Evolutionary conservation across 2,329 filamentous ascomycete species (phyloP), one percentile per base, ranked within the genome.

Genomic region (Apiospora marii): DNA sequence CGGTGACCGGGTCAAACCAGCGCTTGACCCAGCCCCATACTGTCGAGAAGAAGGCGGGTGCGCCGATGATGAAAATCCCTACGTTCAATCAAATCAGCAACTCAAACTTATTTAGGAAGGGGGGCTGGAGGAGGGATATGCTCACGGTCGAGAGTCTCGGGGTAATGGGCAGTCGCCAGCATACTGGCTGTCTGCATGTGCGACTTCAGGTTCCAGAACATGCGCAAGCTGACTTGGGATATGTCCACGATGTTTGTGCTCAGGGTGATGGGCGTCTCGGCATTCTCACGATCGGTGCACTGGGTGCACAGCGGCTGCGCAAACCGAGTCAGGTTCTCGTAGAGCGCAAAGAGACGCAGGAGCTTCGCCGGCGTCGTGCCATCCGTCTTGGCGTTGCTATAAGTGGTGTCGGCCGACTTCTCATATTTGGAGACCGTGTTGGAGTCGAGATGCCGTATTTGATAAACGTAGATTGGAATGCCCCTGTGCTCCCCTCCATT

Each of bases 201-300:
- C 34, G 85, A 85, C 86, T 97, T 96, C 74, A 98, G 84, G 83
- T 97, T 97, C 96, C 96, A 98, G 82, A 98, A 98, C 85, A 97
- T 95, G 85, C 94, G 94, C 82, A 98, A 83, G 7, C 94, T 94
- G 37, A 98, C 95, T 19, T 92, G 92, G 22, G 91, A 93, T 75
- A 98, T 94, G 81, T 98, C 96, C 72, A 98, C 95, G 77, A 98
- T 97, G 84, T 98, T 98, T 78, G 94, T 98, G 79, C 93, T 95
- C 78, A 96, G 92, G 51, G 95, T 96, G 77, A 98, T 94, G 8
- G 96, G 96, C n/a, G 94, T 95, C 75, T 92, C 90, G 4, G 92
- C 88, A 80, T 93, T 85, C 10, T 92, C 90, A 78, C 95, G 90
- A 78, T 94, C 89, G 67, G 85, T 84, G 74, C 97, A 88, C 78